Base-by-base conservation (phyloP, 2,329 filamentous ascomycete species). In the Magnaporthiopsis incrustans region DNA sequence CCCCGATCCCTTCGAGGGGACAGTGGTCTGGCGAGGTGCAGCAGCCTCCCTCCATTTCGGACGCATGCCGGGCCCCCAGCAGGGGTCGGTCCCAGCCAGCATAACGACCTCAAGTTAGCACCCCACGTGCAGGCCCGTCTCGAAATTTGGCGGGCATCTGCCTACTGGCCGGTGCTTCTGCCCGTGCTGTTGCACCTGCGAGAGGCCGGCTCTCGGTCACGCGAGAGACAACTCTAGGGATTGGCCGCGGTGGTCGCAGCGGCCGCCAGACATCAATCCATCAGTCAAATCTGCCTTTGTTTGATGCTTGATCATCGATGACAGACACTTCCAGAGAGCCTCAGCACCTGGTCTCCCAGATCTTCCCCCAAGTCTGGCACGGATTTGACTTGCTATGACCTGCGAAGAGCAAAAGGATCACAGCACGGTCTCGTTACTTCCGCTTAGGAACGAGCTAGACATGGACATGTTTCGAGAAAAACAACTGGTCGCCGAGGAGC, bases 21-120 rank as follows among this genome's bases (percentile, higher is more conserved):
- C 38, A 11, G 44, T 53, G 44, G 18, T 25, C 22, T n/a, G 22
- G 18, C 26, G 26, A 18, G 25, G 30, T 25, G 25, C 57, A 58
- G 57, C 25, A 58, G 2, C 57, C 25, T 58, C 57, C 57, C 57
- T 32, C 57, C 30, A 58, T 60, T 60, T 60, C 59, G 35, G 59
- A 60, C 59, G 11, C 59, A 60, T 60, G 30, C 32, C 44, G 22
- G 44, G 44, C 44, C 44, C 22, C 44, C 44, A 53, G 44, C 44
- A 53, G 44, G 44, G 44, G 44, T 53, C 44, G 44, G 44, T 53
- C 44, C 44, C 44, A 53, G 44, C 44, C 44, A 53, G 44, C 44
- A 53, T 53, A 25, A 53, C 44, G 44, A 22, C 44, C 44, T 25
- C 44, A 53, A n/a, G 44, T 53, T 53, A 14, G 44, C 22, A 53